These are phyloP conservation scores for Alternaria infectoria DNA, from an alignment of 2,329 filamentous ascomycete genomes.

Conservation along the genomic window DNA sequence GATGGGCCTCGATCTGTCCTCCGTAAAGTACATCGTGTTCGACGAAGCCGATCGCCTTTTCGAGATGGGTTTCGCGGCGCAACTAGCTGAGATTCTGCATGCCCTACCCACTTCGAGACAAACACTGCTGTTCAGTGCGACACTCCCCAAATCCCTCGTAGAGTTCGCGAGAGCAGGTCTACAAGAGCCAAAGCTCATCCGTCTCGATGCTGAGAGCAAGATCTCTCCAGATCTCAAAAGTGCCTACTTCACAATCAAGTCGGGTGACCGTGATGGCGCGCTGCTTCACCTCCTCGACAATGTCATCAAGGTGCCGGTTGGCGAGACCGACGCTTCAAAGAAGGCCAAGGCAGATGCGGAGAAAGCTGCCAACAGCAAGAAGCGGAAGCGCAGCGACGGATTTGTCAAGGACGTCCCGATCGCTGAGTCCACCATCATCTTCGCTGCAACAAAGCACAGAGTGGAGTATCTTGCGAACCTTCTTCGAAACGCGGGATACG, in stretches of 20 bases:
- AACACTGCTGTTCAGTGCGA: constrained; percentile 93
- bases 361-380: constrained; percentile 63
- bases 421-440: constrained; percentile 91
- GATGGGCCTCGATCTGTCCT: constrained; percentile 90
- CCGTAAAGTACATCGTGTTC: constrained; percentile 92
- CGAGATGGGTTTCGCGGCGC: constrained; percentile 97
- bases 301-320: constrained; percentile 86
- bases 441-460: constrained; percentile 94
- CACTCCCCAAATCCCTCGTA: constrained; percentile 88
- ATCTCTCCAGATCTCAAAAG: constrained; percentile 95
- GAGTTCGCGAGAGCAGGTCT: constrained; percentile 94
- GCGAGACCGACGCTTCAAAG: constrained; percentile 62
- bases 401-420: constrained; percentile 74
- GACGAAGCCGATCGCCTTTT: constrained; percentile 97
- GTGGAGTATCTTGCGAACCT: constrained; percentile 89
- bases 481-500: constrained; percentile 81
- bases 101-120: constrained; percentile 84
- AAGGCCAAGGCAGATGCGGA: constrained; percentile 54
- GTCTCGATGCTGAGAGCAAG: constrained; percentile 93
- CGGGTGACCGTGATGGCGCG: constrained; percentile 90
- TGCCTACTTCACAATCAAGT: constrained; percentile 93
- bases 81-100: constrained; percentile 91
- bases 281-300: constrained; percentile 88
- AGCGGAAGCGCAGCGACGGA: constrained; percentile 70
- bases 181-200: constrained; percentile 88